These are phyloP conservation scores for Sordaria brevicollis DNA, from an alignment of 495 filamentous ascomycete species.

Conservation along the genomic window DNA sequence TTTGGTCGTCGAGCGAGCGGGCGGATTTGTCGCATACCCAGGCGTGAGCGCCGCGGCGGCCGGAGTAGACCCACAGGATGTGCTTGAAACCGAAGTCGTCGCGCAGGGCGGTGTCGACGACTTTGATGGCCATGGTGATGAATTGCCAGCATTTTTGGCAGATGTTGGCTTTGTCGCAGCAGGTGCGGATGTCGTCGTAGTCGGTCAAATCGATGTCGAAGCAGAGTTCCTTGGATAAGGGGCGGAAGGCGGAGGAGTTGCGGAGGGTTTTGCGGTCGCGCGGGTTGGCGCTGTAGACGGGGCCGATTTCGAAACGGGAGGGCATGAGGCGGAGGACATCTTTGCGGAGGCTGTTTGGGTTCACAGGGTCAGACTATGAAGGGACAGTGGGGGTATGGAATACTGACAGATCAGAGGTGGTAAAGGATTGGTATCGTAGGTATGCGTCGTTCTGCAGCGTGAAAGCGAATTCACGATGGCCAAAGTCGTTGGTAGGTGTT, in stretches of 20 bases:
- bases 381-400: neutral
- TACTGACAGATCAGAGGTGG: conserved; percentile 70
- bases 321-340: conserved; percentile 80
- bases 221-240: conserved; percentile 81
- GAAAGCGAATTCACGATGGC: conserved; percentile 89
- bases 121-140: conserved; percentile 93
- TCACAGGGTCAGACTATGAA: neutral
- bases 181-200: conserved; percentile 93
- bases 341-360: conserved; percentile 60
- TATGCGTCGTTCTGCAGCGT: conserved; percentile 84
- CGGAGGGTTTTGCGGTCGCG: conserved; percentile 82
- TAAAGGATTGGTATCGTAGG: conserved; percentile 84
- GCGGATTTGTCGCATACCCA: conserved; percentile 96
- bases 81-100: conserved; percentile 96
- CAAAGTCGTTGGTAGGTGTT: conserved; percentile 75
- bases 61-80: conserved; percentile 97
- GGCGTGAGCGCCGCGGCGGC: conserved; percentile 89
- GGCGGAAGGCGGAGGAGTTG: conserved; percentile 61
- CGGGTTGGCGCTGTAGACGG: conserved; percentile 86
- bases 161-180: conserved; percentile 87
- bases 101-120: conserved; percentile 72
- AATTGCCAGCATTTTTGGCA: conserved; percentile 93
- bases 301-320: conserved; percentile 93
- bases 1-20: conserved; percentile 69
- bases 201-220: conserved; percentile 99